These are phyloP conservation scores for Cryptosporidium bovis DNA, from an alignment of 169 alveolate genomes.

Conservation along the genomic window DNA sequence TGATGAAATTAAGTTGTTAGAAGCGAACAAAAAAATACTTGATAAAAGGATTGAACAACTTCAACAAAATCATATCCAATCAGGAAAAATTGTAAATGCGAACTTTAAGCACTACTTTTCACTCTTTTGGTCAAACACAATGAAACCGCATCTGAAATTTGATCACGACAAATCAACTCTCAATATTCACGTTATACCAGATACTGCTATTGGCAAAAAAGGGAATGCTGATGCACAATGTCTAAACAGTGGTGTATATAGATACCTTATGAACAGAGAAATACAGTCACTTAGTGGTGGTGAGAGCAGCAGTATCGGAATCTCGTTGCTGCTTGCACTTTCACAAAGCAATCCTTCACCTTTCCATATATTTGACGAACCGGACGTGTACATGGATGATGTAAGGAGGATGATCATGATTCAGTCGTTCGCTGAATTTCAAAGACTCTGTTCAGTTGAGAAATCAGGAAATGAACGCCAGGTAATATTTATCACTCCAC, in stretches of 20 bases:
- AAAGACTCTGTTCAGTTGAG: conserved; percentile 18
- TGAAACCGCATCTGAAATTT: conserved; percentile 54
- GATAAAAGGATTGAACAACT: conserved; percentile 45
- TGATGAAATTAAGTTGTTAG: conserved; percentile 33
- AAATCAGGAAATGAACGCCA: conserved; percentile 7
- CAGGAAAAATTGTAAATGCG: conserved; percentile 34
- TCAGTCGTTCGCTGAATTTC: conserved; percentile 33
- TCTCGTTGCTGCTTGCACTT: conserved; percentile 78
- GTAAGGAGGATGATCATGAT: conserved; percentile 76
- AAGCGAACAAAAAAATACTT: conserved; percentile 1
- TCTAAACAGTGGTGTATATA: background rate
- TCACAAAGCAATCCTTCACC: conserved; percentile 78
- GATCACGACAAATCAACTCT: conserved; percentile 50
- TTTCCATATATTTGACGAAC: conserved; percentile 80
- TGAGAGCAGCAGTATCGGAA: conserved; percentile 79
- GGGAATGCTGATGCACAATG: background rate
- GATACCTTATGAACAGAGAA: conserved; percentile 59
- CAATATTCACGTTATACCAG: conserved; percentile 50
- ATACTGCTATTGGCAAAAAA: conserved; percentile 30
- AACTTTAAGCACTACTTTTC: conserved; percentile 50
- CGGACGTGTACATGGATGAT: conserved; percentile 82
- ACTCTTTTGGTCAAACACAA: conserved; percentile 63
- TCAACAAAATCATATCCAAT: conserved; percentile 39
- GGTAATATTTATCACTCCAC: conserved; percentile 53
- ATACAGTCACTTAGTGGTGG: conserved; percentile 80